Conservation (phyloP, 192 early-diverging fungal genomes). For the Backusella sp. region DNA sequence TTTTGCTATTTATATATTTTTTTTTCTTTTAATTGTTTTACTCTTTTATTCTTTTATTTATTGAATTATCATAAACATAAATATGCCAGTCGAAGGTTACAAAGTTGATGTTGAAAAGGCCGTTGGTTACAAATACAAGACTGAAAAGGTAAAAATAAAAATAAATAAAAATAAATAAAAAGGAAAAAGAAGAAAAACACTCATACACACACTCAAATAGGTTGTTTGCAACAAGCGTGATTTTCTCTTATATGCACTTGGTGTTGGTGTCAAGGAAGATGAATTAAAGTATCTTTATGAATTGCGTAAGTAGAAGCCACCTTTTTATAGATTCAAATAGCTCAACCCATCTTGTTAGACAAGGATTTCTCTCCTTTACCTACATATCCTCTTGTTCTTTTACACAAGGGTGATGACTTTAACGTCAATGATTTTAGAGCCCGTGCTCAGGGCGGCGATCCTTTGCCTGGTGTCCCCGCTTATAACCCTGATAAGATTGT, state of each 20-base stretch:
- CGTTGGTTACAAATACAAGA: slow-evolving; percentile 45
- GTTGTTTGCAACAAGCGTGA: slow-evolving; percentile 50
- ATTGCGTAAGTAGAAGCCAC: slow-evolving; percentile 30
- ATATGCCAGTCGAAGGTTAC: slow-evolving; percentile 30
- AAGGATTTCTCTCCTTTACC: slow-evolving; percentile 63
- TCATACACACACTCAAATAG: background rate
- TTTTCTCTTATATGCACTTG: slow-evolving; percentile 66
- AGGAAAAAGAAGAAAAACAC: background rate
- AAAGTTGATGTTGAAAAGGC: slow-evolving; percentile 59
- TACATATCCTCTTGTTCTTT: slow-evolving; percentile 67
- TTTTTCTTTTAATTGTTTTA: background rate
- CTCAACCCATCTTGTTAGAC: background rate
- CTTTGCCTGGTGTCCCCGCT: slow-evolving; percentile 59
- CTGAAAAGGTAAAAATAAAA: slow-evolving; percentile 23
- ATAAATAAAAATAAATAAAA: background rate
- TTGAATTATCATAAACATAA: background rate
- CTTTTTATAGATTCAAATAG: background rate
- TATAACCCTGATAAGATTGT: slow-evolving; percentile 68
- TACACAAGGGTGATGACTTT: slow-evolving; percentile 46
- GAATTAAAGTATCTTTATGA: slow-evolving; percentile 74
- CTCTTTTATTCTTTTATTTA: too few species aligned
- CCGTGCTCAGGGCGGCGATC: slow-evolving; percentile 40
- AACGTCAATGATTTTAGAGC: slow-evolving; percentile 38
- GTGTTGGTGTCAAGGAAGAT: slow-evolving; percentile 55
- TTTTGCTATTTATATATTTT: background rate